Base-by-base conservation (phyloP, 2,329 filamentous ascomycete species). In the Colletotrichum trifolii region DNA sequence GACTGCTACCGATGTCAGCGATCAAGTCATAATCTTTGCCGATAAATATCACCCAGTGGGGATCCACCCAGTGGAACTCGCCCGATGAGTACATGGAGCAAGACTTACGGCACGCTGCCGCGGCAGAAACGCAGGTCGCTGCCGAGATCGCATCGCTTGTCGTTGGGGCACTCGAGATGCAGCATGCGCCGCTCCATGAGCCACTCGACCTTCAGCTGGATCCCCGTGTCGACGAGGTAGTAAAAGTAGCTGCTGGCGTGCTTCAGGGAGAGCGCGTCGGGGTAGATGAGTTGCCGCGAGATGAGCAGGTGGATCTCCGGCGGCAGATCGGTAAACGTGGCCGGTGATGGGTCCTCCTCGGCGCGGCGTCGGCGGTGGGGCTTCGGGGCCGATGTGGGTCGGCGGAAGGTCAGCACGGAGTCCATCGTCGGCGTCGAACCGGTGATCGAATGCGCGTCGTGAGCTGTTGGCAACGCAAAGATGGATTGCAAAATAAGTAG, bases 211-310 rank as follows among this genome's bases (percentile, higher is more conserved):
- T 92, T 91, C 48, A 91, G 79, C 35, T 81, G 75, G 36, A 92
- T 79, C 40, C 87, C 88, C 0, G 90, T 92, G 73, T 89, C 83
- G 66, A 92, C 88, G 2, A 91, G 76, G 52, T 75, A 71, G 77
- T 88, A 89, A 74, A 92, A 89, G 71, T 90, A 82, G 63, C 83
- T 82, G 71, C 79, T 88, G 17, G 85, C 85, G 73, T 92, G 89
- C 71, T 92, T 92, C 13, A 92, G 78, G 0, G 89, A 89, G 1
- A 92, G 82, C 0, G 90, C 90, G 67, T 93, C 90, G 0, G 90
- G 90, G 67, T 92, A 92, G 38, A 84, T 84, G 64, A 92, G 85
- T 58, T 86, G 79, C 10, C 81, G 73, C 38, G 85, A 79, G 60
- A 92, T 88, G 54, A 87, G 81, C 1, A 90, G 73, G 69, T 91